Evolutionary conservation across 1,284 basidiomycete species (phyloP).

Genomic region (Moesziomyces globuligerus): DNA sequence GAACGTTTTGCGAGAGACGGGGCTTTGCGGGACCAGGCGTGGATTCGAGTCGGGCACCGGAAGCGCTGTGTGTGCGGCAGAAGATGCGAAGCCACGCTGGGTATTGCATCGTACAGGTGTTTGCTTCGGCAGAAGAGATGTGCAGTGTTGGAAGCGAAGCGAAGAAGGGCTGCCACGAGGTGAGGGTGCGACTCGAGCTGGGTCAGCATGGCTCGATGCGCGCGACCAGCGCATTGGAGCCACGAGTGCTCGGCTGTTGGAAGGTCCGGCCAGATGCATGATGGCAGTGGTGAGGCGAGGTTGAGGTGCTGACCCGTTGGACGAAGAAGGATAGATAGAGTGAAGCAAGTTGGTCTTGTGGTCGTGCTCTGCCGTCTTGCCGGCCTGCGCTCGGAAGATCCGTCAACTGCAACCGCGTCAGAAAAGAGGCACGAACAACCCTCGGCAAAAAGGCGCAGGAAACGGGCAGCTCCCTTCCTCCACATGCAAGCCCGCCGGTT

Average conservation of each 20-base stretch:
- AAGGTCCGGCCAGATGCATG: not conserved
- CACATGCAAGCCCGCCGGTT: not conserved
- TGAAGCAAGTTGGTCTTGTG: too few relatives aligned
- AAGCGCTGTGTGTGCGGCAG: slow-evolving; percentile 6
- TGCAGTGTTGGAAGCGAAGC: not conserved
- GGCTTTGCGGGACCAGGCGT: slow-evolving; percentile 20
- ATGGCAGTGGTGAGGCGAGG: not conserved
- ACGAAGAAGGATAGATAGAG: too few relatives aligned
- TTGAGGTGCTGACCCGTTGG: not conserved
- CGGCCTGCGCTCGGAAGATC: too few relatives aligned
- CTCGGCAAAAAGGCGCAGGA: not conserved
- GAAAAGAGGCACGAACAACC: not conserved
- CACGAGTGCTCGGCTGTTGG: not conserved
- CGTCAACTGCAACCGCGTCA: too few relatives aligned
- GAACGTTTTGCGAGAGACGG: slow-evolving; percentile 17
- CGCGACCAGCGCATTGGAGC: not conserved
- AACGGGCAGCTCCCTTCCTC: not conserved
- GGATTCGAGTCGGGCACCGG: slow-evolving; percentile 1
- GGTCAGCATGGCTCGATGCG: not conserved
- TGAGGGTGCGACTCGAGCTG: not conserved
- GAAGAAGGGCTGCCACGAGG: not conserved
- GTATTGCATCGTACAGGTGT: not conserved
- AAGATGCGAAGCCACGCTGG: not conserved
- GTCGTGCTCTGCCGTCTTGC: too few relatives aligned
- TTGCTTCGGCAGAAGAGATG: not conserved